Evolutionary conservation across 306 rosid genomes (phyloP).

Genomic region (Fragaria vesca): DNA sequence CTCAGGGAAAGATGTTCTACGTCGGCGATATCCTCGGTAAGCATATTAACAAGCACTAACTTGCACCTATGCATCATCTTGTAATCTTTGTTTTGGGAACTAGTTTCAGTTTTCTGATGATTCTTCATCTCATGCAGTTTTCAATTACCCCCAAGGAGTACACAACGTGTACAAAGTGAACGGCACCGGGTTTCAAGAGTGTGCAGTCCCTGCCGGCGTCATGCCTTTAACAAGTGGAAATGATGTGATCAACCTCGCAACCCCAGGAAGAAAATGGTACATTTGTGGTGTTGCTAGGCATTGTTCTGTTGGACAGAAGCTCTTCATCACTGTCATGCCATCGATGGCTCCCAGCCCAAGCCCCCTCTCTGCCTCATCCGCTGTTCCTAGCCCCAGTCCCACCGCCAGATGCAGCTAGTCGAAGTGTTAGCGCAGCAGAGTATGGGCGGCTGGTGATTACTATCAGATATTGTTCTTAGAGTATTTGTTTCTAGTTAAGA

Average conservation of each 20-base stretch:
- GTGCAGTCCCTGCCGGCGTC: slow-evolving; percentile 14
- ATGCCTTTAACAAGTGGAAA: slow-evolving; percentile 30
- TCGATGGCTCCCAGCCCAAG: background rate
- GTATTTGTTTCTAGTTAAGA: background rate
- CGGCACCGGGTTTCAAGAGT: slow-evolving; percentile 35
- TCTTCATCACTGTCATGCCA: slow-evolving; percentile 36
- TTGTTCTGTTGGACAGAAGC: slow-evolving; percentile 40
- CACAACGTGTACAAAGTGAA: slow-evolving; percentile 45
- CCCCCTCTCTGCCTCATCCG: background rate
- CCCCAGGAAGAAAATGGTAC: slow-evolving; percentile 50
- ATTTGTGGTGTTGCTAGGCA: slow-evolving; percentile 37
- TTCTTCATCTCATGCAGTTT: slow-evolving; percentile 28
- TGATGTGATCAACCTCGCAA: slow-evolving; percentile 32
- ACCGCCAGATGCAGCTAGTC: background rate
- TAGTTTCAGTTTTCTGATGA: background rate
- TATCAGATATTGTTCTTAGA: background rate
- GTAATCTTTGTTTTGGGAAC: background rate
- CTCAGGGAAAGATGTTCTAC: slow-evolving; percentile 35
- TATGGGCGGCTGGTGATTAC: background rate
- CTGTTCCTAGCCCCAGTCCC: background rate
- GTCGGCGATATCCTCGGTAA: slow-evolving; percentile 53
- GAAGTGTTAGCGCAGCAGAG: background rate
- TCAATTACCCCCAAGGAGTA: slow-evolving; percentile 32
- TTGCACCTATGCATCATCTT: background rate
- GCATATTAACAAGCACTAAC: background rate